These are phyloP conservation scores for Kluyveromyces aestuarii DNA, from an alignment of 805 yeast species.

Conservation along the genomic window DNA sequence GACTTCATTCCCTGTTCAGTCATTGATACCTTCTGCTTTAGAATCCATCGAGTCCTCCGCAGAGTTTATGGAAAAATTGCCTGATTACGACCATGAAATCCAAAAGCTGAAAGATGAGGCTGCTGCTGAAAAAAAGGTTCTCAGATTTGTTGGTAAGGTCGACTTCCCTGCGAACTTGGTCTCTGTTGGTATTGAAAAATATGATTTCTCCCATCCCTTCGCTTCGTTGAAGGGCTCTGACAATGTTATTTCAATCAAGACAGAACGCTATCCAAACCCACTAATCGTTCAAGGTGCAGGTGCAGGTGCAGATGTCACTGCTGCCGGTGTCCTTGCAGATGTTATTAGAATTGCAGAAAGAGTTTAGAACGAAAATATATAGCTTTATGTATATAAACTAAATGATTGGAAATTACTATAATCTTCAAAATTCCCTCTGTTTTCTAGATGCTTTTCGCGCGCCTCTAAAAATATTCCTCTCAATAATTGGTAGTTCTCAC, in stretches of 20 bases:
- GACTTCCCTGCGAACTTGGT: conserved; percentile 63
- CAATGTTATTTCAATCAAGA: conserved; percentile 84
- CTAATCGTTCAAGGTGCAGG: conserved; percentile 97
- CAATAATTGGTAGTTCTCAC: conserved; percentile 43
- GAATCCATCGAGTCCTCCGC: conserved; percentile 63
- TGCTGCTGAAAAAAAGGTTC: conserved; percentile 71
- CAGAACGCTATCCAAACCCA: conserved; percentile 89
- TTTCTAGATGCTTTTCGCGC: conserved; percentile 36
- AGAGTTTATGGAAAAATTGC: conserved; percentile 74
- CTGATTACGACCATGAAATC: conserved; percentile 73
- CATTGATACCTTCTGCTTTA: conserved; percentile 81
- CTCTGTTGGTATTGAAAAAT: conserved; percentile 82
- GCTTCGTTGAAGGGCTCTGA: conserved; percentile 95
- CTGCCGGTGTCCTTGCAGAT: conserved; percentile 91
- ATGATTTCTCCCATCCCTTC: conserved; percentile 85
- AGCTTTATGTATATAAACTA: neutral
- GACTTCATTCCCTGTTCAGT: conserved; percentile 86
- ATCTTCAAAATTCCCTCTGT: conserved; percentile 24
- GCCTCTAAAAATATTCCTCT: conserved; percentile 52
- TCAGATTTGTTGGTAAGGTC: conserved; percentile 88
- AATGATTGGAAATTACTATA: neutral
- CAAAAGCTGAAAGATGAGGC: conserved; percentile 75
- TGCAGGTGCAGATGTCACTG: conserved; percentile 70
- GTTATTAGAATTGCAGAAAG: conserved; percentile 87
- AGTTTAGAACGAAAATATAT: conserved; percentile 26